Conservation (phyloP, 1,284 basidiomycete species). For the Rhodotorula sp. region DNA sequence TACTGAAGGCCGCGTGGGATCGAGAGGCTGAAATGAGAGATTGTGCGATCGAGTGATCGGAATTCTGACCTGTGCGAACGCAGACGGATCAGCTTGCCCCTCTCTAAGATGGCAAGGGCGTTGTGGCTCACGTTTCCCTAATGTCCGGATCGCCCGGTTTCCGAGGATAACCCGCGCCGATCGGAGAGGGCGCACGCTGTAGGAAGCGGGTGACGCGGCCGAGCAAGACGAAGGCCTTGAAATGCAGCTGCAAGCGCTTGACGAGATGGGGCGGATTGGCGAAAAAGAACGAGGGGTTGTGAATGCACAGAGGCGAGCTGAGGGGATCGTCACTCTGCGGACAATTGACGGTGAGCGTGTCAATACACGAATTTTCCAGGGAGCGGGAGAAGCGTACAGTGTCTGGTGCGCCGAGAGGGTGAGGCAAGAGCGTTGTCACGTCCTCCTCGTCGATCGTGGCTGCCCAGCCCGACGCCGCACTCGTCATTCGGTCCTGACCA, state of each 20-base stretch:
- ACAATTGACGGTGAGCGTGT: not conserved
- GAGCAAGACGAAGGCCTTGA: slow-evolving; percentile 39
- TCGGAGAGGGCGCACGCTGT: slow-evolving; percentile 21
- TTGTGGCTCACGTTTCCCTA: slow-evolving; percentile 12
- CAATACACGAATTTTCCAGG: not conserved
- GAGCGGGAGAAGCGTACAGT: not conserved
- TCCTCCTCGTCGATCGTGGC: slow-evolving; percentile 37
- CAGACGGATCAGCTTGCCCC: too few relatives aligned
- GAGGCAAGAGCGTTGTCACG: slow-evolving; percentile 33
- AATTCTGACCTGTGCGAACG: slow-evolving; percentile 24
- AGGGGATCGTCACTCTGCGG: slow-evolving; percentile 12
- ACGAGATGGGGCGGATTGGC: slow-evolving; percentile 33
- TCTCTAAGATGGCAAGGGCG: not conserved
- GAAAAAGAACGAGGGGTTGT: slow-evolving; percentile 27
- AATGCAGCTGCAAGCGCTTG: slow-evolving; percentile 30
- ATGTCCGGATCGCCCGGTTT: not conserved
- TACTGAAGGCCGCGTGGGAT: slow-evolving; percentile 34
- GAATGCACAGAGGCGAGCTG: slow-evolving; percentile 15
- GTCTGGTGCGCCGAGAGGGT: slow-evolving; percentile 1
- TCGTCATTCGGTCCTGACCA: slow-evolving; percentile 35
- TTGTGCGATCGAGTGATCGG: slow-evolving; percentile 29
- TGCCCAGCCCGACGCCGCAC: slow-evolving; percentile 42
- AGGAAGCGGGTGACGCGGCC: slow-evolving; percentile 34
- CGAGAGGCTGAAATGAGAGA: slow-evolving; percentile 34
- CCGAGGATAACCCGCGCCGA: slow-evolving; percentile 6